These are phyloP conservation scores for Gaeumannomyces tritici DNA, from an alignment of 2,329 filamentous ascomycete genomes.

Conservation along the genomic window DNA sequence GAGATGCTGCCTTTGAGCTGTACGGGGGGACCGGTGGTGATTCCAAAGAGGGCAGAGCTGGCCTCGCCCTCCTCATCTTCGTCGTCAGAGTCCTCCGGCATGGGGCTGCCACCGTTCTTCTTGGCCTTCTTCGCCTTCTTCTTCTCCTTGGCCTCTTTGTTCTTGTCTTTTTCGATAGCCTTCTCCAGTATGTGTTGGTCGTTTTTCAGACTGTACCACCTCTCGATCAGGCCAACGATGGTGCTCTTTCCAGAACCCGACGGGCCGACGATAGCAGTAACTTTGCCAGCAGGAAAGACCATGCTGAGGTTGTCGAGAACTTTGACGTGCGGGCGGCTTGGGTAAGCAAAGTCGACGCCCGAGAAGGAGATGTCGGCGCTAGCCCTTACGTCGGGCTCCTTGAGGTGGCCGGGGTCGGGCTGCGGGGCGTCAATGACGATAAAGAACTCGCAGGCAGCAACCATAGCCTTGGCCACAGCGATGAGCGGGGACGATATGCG, in stretches of 20 bases:
- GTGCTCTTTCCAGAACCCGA: slow-evolving; percentile 69
- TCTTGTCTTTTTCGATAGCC: slow-evolving; percentile 35
- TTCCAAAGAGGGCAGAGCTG: slow-evolving; percentile 2
- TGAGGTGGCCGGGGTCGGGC: slow-evolving; percentile 28
- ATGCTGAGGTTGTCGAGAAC: slow-evolving; percentile 52
- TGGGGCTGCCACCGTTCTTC: slow-evolving; percentile 11
- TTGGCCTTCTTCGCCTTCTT: slow-evolving; percentile 13
- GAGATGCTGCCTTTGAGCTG: slow-evolving; percentile 41
- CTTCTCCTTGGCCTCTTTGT: slow-evolving; percentile 29
- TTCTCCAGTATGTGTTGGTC: slow-evolving; percentile 42
- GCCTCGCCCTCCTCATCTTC: slow-evolving; percentile 1
- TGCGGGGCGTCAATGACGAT: slow-evolving; percentile 39
- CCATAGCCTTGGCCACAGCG: slow-evolving; percentile 46
- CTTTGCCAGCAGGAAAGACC: slow-evolving; percentile 51
- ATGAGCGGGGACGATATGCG: slow-evolving; percentile 48
- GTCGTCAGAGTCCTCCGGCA: neutral
- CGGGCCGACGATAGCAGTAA: slow-evolving; percentile 65
- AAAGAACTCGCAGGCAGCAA: slow-evolving; percentile 49
- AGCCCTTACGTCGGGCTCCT: slow-evolving; percentile 37
- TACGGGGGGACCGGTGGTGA: slow-evolving; percentile 31
- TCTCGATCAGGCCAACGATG: slow-evolving; percentile 59
- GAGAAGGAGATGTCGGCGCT: slow-evolving; percentile 49
- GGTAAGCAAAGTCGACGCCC: slow-evolving; percentile 64
- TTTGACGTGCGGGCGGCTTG: slow-evolving; percentile 52
- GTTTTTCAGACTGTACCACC: slow-evolving; percentile 39